Conservation (phyloP, 2,329 filamentous ascomycete genomes). For the Huntiella omanensis region DNA sequence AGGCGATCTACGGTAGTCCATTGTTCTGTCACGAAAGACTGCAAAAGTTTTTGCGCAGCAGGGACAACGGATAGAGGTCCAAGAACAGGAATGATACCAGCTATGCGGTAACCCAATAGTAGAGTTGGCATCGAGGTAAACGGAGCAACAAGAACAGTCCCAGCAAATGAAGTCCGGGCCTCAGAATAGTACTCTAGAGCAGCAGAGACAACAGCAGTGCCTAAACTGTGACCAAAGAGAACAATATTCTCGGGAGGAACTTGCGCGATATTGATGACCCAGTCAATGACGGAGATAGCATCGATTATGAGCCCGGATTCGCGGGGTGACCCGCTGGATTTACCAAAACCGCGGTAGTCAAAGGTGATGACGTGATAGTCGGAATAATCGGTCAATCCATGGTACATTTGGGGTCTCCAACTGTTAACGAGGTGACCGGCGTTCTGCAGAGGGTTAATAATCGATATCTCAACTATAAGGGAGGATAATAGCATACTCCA, state of each 20-base stretch:
- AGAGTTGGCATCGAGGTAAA: constrained; percentile 61
- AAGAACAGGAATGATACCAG: constrained; percentile 63
- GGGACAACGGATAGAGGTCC: constrained; percentile 38
- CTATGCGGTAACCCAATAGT: constrained; percentile 58
- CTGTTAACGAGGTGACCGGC: constrained; percentile 71
- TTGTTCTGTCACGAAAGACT: constrained; percentile 50
- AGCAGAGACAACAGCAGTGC: constrained; percentile 64
- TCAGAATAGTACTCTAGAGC: constrained; percentile 51
- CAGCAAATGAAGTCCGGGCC: constrained; percentile 50
- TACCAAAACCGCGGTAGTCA: constrained; percentile 79
- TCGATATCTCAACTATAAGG: constrained; percentile 21
- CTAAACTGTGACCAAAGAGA: constrained; percentile 70
- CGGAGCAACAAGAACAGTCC: constrained; percentile 58
- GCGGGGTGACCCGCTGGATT: constrained; percentile 59
- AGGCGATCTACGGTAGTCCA: constrained; percentile 61
- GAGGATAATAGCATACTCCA: constrained; percentile 17
- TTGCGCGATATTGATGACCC: constrained; percentile 43
- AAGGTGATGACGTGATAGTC: constrained; percentile 69
- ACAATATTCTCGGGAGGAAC: constrained; percentile 57
- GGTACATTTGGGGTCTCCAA: constrained; percentile 58
- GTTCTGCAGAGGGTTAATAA: constrained; percentile 37
- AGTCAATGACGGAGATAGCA: constrained; percentile 53
- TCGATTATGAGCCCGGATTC: constrained; percentile 71
- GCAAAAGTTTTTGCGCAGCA: constrained; percentile 21
- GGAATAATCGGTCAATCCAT: constrained; percentile 53